Percentiles rank a stretch among this genome's conserved stretches.
Evolutionary conservation across 306 rosid species (phyloP).

Genomic region (Vigna nakashimae): DNA sequence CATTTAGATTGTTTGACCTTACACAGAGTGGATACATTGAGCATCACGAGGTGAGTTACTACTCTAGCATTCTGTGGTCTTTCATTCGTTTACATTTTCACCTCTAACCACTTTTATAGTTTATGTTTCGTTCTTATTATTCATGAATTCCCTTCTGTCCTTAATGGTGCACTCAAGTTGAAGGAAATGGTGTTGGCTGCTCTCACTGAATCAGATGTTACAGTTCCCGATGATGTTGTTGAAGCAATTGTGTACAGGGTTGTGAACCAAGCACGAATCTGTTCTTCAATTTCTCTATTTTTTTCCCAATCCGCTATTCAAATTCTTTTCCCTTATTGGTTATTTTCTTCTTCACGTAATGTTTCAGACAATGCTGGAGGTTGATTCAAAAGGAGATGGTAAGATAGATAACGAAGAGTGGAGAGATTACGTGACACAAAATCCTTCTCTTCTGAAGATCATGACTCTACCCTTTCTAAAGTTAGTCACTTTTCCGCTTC

Average conservation of each 20-base stretch:
- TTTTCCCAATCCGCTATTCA: not conserved
- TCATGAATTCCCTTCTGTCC: constrained; percentile 21
- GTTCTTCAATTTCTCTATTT: constrained; percentile 16
- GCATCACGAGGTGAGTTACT: constrained; percentile 54
- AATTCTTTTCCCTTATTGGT: not conserved
- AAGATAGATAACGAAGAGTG: constrained; percentile 75
- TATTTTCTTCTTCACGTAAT: constrained; percentile 13
- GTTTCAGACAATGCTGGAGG: constrained; percentile 66
- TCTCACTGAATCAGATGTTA: constrained; percentile 65
- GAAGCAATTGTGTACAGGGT: constrained; percentile 78
- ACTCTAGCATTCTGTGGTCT: constrained; percentile 14
- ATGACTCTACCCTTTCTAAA: constrained; percentile 76
- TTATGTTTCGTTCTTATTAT: constrained; percentile 6
- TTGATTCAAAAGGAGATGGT: constrained; percentile 73
- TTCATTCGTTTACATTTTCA: not conserved
- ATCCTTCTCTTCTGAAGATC: constrained; percentile 71
- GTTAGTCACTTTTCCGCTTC: constrained; percentile 46
- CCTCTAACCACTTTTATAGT: not conserved
- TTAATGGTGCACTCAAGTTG: constrained; percentile 52
- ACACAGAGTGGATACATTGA: constrained; percentile 69
- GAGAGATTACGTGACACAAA: constrained; percentile 60
- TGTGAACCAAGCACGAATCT: not conserved
- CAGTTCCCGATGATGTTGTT: constrained; percentile 55
- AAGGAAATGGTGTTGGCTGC: constrained; percentile 82
- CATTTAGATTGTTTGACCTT: constrained; percentile 78